Evolutionary conservation across 345 rosid species (phyloP), one percentile per base, ranked within the genome.

Genomic region (Limnanthes douglasii): DNA sequence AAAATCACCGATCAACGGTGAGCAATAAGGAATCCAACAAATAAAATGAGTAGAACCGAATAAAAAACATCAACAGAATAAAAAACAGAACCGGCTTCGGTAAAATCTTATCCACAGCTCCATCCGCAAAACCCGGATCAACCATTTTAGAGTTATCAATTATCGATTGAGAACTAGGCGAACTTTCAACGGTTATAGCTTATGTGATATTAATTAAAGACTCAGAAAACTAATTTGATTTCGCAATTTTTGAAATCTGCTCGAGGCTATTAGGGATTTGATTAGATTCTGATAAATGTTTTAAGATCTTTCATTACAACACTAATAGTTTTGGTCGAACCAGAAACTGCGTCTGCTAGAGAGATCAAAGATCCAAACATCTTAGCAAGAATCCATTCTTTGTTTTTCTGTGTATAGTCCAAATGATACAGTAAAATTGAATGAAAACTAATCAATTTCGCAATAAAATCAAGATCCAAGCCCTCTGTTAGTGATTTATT

Each of bases 61-160:
- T n/a, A n/a, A n/a, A n/a, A 92, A 15, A 70, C 85, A 24, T 78
- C 66, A 9, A 58, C 73, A n/a, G 85, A 82, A 20, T 67, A 92
- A 16, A 86, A 73, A 52, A 75, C 82, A 11, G 77, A 58, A 23
- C 88, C 94, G 14, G 82, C 55, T 8, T 72, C 48, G 0, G 79
- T 59, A 3, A 71, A 4, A 82, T 56, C 72, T 68, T 86, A 39
- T 81, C 73, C 44, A 72, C 42, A 6, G 70, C 77, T 56, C 48
- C 54, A 22, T 75, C 73, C 3, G 61, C 35, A 21, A 75, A 68
- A 54, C 51, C 38, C 30, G 77, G 58, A 46, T 41, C 45, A 33
- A 20, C 31, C 34, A 45, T 29, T 18, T 16, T 37, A 38, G 34
- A 44, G 8, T 27, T 23, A 20, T 52, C 54, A 30, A 5, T 18